Percentiles rank a stretch among this genome's conserved stretches.
Evolutionary conservation across 129 eudicot species (phyloP).

Genomic region (Helichrysum umbraculigerum): DNA sequence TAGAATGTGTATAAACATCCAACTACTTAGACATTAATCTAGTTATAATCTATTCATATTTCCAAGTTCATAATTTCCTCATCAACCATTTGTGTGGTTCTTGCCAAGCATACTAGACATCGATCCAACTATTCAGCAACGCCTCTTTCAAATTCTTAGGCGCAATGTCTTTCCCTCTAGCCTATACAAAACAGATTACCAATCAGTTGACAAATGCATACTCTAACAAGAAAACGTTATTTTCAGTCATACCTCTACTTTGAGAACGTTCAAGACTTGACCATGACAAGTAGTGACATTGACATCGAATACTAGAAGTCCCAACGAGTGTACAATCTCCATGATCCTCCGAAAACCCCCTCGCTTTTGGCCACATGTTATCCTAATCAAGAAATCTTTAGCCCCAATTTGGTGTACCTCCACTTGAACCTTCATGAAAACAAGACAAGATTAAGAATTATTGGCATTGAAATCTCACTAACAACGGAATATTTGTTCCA

Average conservation of each 20-base stretch:
- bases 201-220: not conserved
- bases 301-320: slow-evolving; percentile 55
- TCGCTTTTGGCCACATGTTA: slow-evolving; percentile 41
- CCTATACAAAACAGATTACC: slow-evolving; percentile 36
- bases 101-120: slow-evolving; percentile 8
- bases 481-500: not conserved
- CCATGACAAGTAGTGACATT: slow-evolving; percentile 62
- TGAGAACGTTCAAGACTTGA: slow-evolving; percentile 51
- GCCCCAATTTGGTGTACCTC: slow-evolving; percentile 58
- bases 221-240: slow-evolving; percentile 3
- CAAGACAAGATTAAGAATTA: not conserved
- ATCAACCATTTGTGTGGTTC: slow-evolving; percentile 5
- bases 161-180: slow-evolving; percentile 31
- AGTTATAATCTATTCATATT: slow-evolving; percentile 5
- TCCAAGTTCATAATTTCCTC: slow-evolving; percentile 3
- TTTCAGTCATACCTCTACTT: slow-evolving; percentile 48
- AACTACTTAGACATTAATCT: not conserved
- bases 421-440: slow-evolving; percentile 52
- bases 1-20: slow-evolving; percentile 15
- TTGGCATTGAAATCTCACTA: slow-evolving; percentile 1
- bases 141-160: slow-evolving; percentile 48
- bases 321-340: slow-evolving; percentile 56
- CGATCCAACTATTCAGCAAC: slow-evolving; percentile 34
- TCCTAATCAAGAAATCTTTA: slow-evolving; percentile 48
- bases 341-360: slow-evolving; percentile 58